A percentile compares a stretch with the other conserved stretches of the same genome.
Conservation (phyloP, 1,139 yeast species). For the Suhomyces ambrosiae region DNA sequence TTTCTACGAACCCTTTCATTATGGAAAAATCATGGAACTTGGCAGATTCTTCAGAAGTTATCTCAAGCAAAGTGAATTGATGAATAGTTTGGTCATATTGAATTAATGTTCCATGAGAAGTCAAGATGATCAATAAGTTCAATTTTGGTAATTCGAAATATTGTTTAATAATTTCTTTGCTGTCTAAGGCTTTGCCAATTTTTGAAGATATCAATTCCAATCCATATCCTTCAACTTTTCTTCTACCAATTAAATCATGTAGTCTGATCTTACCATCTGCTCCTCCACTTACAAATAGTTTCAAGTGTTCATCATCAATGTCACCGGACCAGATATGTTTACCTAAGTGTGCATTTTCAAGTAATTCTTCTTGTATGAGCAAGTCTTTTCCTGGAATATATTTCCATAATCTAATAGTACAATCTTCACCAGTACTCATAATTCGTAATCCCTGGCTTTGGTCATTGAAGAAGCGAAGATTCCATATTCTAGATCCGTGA, state of each 20-base stretch:
- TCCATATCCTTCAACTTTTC: constrained; percentile 14
- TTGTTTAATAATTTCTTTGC: constrained; percentile 65
- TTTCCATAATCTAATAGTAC: constrained; percentile 83
- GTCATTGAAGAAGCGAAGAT: constrained; percentile 56
- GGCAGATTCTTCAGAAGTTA: constrained; percentile 23
- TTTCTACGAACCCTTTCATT: constrained; percentile 46
- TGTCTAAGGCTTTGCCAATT: constrained; percentile 29
- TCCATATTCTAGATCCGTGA: constrained; percentile 94
- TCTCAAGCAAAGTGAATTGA: constrained; percentile 30
- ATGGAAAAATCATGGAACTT: constrained; percentile 52
- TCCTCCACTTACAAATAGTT: constrained; percentile 75
- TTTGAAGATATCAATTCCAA: constrained; percentile 23
- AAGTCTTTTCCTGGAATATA: constrained; percentile 28
- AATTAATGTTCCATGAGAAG: constrained; percentile 63
- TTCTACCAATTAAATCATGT: constrained; percentile 49
- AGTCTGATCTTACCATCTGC: constrained; percentile 82
- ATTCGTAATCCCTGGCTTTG: constrained; percentile 35
- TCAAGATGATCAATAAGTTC: constrained; percentile 52
- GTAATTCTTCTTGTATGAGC: constrained; percentile 35
- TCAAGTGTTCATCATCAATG: constrained; percentile 41
- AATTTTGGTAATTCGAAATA: constrained; percentile 45
- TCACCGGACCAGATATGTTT: constrained; percentile 89
- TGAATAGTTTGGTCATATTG: constrained; percentile 24
- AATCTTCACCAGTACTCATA: constrained; percentile 83
- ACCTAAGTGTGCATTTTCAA: constrained; percentile 71